These are phyloP conservation scores for Raphanus raphanistrum DNA, from an alignment of 345 rosid species.

Conservation along the genomic window DNA sequence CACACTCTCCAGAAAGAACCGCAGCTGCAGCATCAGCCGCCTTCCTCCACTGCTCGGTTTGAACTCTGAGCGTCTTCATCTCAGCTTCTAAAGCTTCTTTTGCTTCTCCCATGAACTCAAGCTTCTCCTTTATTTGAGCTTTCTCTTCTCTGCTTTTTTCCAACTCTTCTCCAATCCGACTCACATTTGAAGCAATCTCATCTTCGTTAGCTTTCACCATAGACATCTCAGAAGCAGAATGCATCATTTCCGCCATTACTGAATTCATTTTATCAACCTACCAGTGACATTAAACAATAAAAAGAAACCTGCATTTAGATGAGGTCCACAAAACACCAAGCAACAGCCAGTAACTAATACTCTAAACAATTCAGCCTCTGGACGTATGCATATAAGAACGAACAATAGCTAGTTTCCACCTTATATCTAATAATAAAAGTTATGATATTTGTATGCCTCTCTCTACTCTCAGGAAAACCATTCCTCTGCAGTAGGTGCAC, in stretches of 20 bases:
- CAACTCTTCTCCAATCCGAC: too few species aligned
- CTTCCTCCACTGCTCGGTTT: too few species aligned
- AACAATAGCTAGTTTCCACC: background rate
- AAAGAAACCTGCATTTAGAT: background rate
- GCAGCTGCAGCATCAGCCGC: too few species aligned
- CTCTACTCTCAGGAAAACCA: slow-evolving; percentile 33
- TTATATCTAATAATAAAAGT: background rate
- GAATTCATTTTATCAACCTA: slow-evolving; percentile 77
- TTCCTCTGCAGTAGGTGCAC: background rate
- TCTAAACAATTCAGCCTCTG: background rate
- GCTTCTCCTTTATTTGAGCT: too few species aligned
- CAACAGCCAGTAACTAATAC: background rate
- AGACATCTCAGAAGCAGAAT: too few species aligned
- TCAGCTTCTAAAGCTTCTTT: too few species aligned
- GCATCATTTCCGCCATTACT: slow-evolving; percentile 62
- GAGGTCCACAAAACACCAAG: background rate
- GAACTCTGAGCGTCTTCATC: too few species aligned
- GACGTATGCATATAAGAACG: background rate
- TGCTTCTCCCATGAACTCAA: too few species aligned
- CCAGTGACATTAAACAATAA: background rate
- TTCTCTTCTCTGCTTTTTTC: too few species aligned
- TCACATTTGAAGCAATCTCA: too few species aligned
- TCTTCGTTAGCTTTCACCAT: too few species aligned
- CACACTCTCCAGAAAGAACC: too few species aligned
- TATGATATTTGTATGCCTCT: background rate